These are phyloP conservation scores for Daldinia sp. DNA, from an alignment of 2,329 filamentous ascomycete species.

Conservation along the genomic window DNA sequence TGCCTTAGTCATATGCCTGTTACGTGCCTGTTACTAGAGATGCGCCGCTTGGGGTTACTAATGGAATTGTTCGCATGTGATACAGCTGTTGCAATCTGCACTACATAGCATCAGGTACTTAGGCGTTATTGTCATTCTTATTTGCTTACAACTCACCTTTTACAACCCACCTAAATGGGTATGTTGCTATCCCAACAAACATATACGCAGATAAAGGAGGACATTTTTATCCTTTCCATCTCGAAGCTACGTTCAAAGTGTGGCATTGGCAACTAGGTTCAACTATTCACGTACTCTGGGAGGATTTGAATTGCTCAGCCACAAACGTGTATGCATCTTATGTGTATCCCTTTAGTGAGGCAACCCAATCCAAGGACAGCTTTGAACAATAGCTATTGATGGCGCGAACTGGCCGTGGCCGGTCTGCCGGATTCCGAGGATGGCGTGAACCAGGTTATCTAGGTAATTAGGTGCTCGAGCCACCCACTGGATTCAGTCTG, in stretches of 20 bases:
- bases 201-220: neutral
- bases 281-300: neutral
- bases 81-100: neutral
- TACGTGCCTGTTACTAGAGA: neutral
- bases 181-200: neutral
- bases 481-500: conserved; percentile 10
- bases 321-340: conserved; percentile 1
- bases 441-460: neutral
- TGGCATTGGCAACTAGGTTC: neutral
- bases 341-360: conserved; percentile 9
- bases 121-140: too few relatives aligned
- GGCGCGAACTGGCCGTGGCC: conserved; percentile 15
- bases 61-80: neutral
- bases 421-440: conserved; percentile 14
- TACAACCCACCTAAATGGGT: too few relatives aligned
- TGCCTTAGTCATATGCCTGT: neutral
- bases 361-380: conserved; percentile 16
- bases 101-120: too few relatives aligned
- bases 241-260: neutral
- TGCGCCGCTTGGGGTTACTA: neutral
- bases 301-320: conserved; percentile 23
- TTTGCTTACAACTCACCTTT: neutral
- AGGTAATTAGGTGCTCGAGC: conserved; percentile 8
- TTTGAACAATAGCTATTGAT: neutral
- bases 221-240: neutral